Percentiles rank a stretch among this genome's conserved stretches.
phyloP scores from a whole-genome alignment of 1,284 basidiomycete genomes.

The Rhizoctonia solani region DNA sequence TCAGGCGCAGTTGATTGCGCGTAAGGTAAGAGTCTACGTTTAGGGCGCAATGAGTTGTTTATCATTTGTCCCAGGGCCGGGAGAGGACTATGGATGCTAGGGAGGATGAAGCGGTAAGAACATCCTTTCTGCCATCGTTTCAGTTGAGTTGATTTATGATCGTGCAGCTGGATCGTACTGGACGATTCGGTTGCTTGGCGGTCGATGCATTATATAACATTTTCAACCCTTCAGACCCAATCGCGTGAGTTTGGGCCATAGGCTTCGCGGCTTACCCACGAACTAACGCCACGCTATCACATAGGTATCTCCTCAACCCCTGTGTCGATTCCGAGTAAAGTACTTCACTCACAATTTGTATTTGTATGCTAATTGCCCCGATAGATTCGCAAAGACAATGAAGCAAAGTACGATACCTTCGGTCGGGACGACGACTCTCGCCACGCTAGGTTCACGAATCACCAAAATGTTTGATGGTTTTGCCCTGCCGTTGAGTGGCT shows the following conservation, averaged over 20 bases:
- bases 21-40: constrained; percentile 46
- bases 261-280: neutral
- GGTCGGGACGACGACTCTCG: constrained; percentile 49
- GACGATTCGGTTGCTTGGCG: constrained; percentile 56
- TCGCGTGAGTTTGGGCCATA: constrained; percentile 49
- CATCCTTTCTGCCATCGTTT: neutral
- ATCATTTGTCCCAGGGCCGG: constrained; percentile 44
- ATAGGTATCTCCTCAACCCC: constrained; percentile 46
- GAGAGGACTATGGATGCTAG: constrained; percentile 53
- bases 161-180: constrained; percentile 49
- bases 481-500: constrained; percentile 26
- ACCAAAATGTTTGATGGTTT: constrained; percentile 41
- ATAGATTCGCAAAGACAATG: constrained; percentile 46
- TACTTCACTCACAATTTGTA: neutral
- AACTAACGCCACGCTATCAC: neutral
- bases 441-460: constrained; percentile 43
- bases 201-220: constrained; percentile 55
- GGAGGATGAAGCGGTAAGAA: constrained; percentile 50
- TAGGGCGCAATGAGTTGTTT: neutral
- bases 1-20: constrained; percentile 56
- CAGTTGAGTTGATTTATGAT: constrained; percentile 5
- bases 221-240: constrained; percentile 55
- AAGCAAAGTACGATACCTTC: constrained; percentile 51
- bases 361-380: constrained; percentile 41
- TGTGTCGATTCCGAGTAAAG: constrained; percentile 46